Evolutionary conservation across 768 basidiomycete species (phyloP), one percentile per base, ranked within the genome.

Genomic region (Tulasnella sp.): DNA sequence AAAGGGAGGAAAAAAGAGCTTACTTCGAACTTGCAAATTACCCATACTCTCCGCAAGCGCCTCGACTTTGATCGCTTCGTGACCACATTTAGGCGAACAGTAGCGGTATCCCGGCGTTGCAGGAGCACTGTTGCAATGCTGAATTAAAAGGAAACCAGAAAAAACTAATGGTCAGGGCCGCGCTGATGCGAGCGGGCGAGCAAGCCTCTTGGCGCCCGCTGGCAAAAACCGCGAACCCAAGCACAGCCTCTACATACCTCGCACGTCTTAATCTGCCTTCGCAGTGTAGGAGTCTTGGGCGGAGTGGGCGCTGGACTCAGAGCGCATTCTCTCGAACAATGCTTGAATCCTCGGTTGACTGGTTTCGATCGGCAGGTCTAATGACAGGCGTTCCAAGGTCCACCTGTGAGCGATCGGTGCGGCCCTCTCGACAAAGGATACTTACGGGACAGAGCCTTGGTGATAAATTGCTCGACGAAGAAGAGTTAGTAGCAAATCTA

Each of bases 261-360:
- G 40, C 68, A 70, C 1, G 40, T 70, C 29, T 39, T 70, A 19
- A 70, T 70, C 22, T 70, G 68, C 12, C 38, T 70, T 37, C 68
- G 68, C 68, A 36, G 37, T 4, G 68, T 36, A 64, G 37, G 68
- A 3, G 68, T 37, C 17, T 19, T 70, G 1, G 40, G 36, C 17
- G 68, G 68, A 9, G 40, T 38, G 36, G 68, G 37, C 68, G 40
- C 40, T 70, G 58, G 58, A 25, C 58, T 64, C 11, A 64, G 31
- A 37, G 68, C 68, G 29, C 68, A 70, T 70, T 31, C 29, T 70
- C 40, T 70, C n/a, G 68, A 70, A 25, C 68, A 70, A 25, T 70
- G 68, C 17, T 38, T 42, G 68, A 70, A 70, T n/a, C 68, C 68
- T 37, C 34, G 68, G 68, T 70, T 70, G 68, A 42, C 36, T 37